Base-by-base conservation (phyloP, 192 early-diverging fungal genomes). In the Cladochytrium replicatum region DNA sequence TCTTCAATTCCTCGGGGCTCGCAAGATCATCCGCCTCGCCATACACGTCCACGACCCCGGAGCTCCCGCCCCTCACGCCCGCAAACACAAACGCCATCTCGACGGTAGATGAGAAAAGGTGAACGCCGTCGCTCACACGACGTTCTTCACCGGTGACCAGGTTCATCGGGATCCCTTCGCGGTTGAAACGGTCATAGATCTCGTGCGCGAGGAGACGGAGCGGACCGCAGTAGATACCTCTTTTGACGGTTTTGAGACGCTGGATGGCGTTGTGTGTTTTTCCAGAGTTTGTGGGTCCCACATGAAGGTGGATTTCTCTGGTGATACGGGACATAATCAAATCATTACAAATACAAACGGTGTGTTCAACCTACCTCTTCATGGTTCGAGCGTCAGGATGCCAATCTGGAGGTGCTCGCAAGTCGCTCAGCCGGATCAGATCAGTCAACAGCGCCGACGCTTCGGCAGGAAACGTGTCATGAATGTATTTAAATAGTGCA, bases 221-320 rank as follows among this genome's bases (percentile, higher is more conserved):
- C 3, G 94, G 94, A 7, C 90, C 91, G 52, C 84, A 87, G 57
- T 94, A 98, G 0, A 91, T 72, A 8, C 87, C 91, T 5, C 67
- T 53, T 17, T 66, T 46, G 3, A 75, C 68, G 7, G 58, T 38
- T 43, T 80, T 63, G 29, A 98, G 75, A 26, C 82, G 71, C 52
- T 85, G 44, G 8, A 98, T 57, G 4, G 94, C 94, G 27, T 74
- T 69, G 61, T 94, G 84, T 1, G 94, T 98, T 56, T 98, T 98
- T 55, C 94, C 94, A 19, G 87, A 90, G 66, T 98, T 98, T 4
- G 94, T 98, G 29, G 94, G 94, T 4, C 94, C 94, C 19, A 98
- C 85, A 52, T 98, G 92, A 66, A 94, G 72, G 25, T 89, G 74
- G 43, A 98, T 88, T 24, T 80, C 83, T 24, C 86, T 83, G 41